Base-by-base conservation (phyloP, 192 early-diverging fungal genomes). In the Linnemannia zychae region DNA sequence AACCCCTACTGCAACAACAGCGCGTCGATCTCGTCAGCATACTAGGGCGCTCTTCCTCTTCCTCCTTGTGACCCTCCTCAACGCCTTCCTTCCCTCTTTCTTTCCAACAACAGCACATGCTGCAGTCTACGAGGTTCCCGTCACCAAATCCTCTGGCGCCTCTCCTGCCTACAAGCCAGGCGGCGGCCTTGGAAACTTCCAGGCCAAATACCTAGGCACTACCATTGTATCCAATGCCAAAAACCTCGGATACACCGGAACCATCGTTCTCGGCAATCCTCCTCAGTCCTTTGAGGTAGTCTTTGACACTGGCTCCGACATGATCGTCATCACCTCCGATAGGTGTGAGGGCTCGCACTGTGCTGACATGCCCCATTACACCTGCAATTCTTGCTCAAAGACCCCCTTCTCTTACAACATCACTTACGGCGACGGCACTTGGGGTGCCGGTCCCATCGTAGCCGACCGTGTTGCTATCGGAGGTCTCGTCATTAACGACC, bases 271-370 rank as follows among this genome's bases (percentile, higher is more conserved):
- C 31, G 97, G 95, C 15, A 95, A 96, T 31, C 97, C 97, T 9
- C 86, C 93, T 9, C 97, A 98, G 88, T 93, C 90, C 7, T 99
- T 99, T 89, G 91, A 91, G 77, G 96, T 97, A 22, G 95, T 97
- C 57, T 96, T 96, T 66, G 97, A 99, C 87, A 99, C 97, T 7
- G 97, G 97, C 36, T 75, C 72, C 16, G 83, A 85, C 69, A 85
- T 85, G 83, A 85, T 85, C 46, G 83, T 85, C 37, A 76, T 85
- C 67, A 85, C 83, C 13, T 85, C 83, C 4, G 68, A 85, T 70
- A 67, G 72, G 37, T 85, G 83, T 20, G 74, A 79, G 31, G 83
- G 83, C 31, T n/a, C n/a, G 17, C 66, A 57, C 65, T 85, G 83
- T 48, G 47, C 24, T 38, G 37, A 63, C 47, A 85, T 85, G 83